Evolutionary conservation across 164 flowering plant genomes (phyloP).

Genomic region (Euptelea pleiosperma): DNA sequence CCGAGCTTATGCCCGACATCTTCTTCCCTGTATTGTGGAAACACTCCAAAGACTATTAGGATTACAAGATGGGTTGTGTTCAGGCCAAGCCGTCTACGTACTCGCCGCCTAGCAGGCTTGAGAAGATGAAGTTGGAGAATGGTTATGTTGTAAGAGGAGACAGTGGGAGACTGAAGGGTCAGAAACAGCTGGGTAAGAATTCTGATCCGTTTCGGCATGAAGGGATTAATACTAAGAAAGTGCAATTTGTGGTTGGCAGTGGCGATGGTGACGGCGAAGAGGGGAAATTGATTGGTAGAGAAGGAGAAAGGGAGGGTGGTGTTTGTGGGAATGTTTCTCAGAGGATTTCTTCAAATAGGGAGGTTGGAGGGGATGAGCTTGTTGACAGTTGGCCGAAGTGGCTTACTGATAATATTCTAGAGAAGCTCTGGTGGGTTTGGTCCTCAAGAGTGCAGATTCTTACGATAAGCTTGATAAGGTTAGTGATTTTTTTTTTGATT

Average conservation of each 20-base stretch:
- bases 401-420: conserved; percentile 54
- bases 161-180: conserved; percentile 33
- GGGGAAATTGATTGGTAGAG: conserved; percentile 11
- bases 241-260: neutral
- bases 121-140: conserved; percentile 42
- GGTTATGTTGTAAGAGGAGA: conserved; percentile 35
- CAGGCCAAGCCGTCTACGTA: conserved; percentile 31
- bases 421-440: conserved; percentile 50
- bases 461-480: conserved; percentile 72
- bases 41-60: no score
- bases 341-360: conserved; percentile 8
- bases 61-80: conserved; percentile 51
- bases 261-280: neutral
- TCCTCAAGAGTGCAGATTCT: conserved; percentile 60
- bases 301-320: conserved; percentile 15
- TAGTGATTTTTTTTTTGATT: neutral
- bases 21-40: no score
- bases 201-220: neutral
- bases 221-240: neutral
- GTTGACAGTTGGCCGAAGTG: conserved; percentile 72
- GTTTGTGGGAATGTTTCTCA: conserved; percentile 16
- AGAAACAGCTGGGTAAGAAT: conserved; percentile 16
- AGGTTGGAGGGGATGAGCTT: conserved; percentile 27
- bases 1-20: no score
- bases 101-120: conserved; percentile 34